These are phyloP conservation scores for Nothophaeocryptopus gaeumannii DNA, from an alignment of 2,329 filamentous ascomycete species.

Conservation along the genomic window DNA sequence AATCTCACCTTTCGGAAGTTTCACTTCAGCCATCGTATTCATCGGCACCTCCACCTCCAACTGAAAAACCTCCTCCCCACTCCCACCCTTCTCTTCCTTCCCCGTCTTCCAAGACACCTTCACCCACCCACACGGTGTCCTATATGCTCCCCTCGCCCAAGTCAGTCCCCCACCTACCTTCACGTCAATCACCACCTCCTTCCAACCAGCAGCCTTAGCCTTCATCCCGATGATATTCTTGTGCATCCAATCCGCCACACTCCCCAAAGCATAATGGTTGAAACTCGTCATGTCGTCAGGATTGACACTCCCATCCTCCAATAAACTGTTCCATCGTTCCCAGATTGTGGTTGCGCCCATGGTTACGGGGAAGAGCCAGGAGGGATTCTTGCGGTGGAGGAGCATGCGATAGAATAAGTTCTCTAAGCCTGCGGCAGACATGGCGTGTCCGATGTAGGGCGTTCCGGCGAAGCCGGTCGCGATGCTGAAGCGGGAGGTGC, in stretches of 20 bases:
- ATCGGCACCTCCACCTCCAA: background rate
- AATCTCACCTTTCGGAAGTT: background rate
- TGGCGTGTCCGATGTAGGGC: conserved; percentile 38
- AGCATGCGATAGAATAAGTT: conserved; percentile 47
- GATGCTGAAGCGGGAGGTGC: conserved; percentile 30
- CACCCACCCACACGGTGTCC: background rate
- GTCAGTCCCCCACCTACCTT: background rate
- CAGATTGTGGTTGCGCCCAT: conserved; percentile 51
- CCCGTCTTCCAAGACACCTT: background rate
- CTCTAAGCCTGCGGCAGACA: background rate
- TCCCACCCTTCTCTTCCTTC: background rate
- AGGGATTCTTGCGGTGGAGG: conserved; percentile 44
- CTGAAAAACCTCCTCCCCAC: background rate
- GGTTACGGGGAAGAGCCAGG: conserved; percentile 50
- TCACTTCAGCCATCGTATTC: background rate
- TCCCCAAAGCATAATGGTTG: conserved; percentile 51
- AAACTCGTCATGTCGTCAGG: conserved; percentile 48
- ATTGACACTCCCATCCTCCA: conserved; percentile 46
- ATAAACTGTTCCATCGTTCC: conserved; percentile 53
- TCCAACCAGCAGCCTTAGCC: conserved; percentile 3
- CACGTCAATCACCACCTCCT: background rate
- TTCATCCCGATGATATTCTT: background rate
- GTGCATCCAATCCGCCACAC: conserved; percentile 50
- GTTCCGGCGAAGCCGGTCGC: conserved; percentile 57
- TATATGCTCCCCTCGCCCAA: conserved; percentile 1